Conservation (phyloP, 164 flowering plant genomes). For the Stephania cephalantha region DNA sequence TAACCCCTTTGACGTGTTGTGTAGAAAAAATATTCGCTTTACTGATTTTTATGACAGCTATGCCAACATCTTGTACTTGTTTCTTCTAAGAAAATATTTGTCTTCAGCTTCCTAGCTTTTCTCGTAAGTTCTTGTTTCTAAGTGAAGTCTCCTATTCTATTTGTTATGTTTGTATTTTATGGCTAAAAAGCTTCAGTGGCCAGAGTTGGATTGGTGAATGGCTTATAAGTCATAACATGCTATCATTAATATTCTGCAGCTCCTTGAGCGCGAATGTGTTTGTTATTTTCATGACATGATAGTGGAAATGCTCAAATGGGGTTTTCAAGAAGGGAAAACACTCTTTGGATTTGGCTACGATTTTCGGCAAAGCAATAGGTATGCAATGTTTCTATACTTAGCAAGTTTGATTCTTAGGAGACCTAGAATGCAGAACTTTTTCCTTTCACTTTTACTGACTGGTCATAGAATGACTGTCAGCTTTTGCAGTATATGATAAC, state of each 20-base stretch:
- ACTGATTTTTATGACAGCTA: too few species aligned
- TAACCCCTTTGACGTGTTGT: too few species aligned
- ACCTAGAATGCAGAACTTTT: too few species aligned
- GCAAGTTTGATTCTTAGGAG: too few species aligned
- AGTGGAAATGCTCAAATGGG: conserved; percentile 85
- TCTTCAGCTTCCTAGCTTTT: background rate
- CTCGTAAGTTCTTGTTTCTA: background rate
- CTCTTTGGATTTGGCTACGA: conserved; percentile 99
- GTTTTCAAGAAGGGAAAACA: conserved; percentile 90
- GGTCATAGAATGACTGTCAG: too few species aligned
- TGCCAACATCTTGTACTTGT: background rate
- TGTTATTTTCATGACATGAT: conserved; percentile 97
- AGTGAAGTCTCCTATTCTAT: background rate
- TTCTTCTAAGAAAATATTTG: background rate
- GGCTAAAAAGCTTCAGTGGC: background rate
- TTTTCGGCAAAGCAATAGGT: conserved; percentile 99
- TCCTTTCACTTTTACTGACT: too few species aligned
- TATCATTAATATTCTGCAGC: conserved; percentile 33
- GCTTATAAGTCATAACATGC: background rate
- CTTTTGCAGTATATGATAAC: too few species aligned
- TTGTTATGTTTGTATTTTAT: background rate
- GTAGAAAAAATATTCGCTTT: too few species aligned
- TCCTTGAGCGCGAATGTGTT: conserved; percentile 74
- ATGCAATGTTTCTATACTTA: conserved; percentile 4
- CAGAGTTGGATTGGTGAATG: background rate